Conservation (phyloP, 768 basidiomycete genomes). For the Galerina marginata region DNA sequence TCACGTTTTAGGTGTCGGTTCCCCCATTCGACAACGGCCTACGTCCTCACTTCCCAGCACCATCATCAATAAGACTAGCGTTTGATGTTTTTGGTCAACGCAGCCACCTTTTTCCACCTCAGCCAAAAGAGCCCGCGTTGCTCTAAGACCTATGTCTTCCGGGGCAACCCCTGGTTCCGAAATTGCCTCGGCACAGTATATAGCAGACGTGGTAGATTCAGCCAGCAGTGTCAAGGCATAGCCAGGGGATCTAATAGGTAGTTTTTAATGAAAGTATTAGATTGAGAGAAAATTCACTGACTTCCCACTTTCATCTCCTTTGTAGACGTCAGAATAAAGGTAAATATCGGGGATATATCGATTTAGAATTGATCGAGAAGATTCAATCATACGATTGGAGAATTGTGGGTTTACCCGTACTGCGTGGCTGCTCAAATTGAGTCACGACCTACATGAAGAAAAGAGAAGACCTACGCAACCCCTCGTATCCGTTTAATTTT, state of each 20-base stretch:
- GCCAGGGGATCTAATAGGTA: conserved; percentile 82
- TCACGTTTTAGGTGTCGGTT: conserved; percentile 82
- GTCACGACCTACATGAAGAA: neutral
- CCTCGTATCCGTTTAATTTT: conserved; percentile 95
- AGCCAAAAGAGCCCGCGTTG: conserved; percentile 76
- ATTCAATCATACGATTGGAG: conserved; percentile 96
- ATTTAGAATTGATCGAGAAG: conserved; percentile 90
- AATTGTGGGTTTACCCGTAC: conserved; percentile 97
- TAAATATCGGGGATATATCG: conserved; percentile 98
- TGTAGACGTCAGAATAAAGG: conserved; percentile 97
- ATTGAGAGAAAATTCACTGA: conserved; percentile 42
- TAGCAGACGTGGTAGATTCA: conserved; percentile 88
- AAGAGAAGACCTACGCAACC: conserved; percentile 72
- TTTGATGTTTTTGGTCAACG: conserved; percentile 89
- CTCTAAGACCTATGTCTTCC: conserved; percentile 89
- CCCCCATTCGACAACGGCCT: conserved; percentile 85
- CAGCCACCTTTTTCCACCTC: conserved; percentile 89
- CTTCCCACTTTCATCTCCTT: conserved; percentile 98
- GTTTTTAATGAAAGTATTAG: neutral
- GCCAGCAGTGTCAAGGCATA: conserved; percentile 91
- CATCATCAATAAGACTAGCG: conserved; percentile 87
- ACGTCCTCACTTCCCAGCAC: conserved; percentile 98
- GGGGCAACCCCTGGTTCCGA: conserved; percentile 86
- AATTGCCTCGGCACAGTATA: conserved; percentile 87
- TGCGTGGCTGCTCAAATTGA: conserved; percentile 68